A percentile compares a stretch with the other conserved stretches of the same genome.
Conservation (phyloP, 1,284 basidiomycete species). For the Xerocomus minutiporus region DNA sequence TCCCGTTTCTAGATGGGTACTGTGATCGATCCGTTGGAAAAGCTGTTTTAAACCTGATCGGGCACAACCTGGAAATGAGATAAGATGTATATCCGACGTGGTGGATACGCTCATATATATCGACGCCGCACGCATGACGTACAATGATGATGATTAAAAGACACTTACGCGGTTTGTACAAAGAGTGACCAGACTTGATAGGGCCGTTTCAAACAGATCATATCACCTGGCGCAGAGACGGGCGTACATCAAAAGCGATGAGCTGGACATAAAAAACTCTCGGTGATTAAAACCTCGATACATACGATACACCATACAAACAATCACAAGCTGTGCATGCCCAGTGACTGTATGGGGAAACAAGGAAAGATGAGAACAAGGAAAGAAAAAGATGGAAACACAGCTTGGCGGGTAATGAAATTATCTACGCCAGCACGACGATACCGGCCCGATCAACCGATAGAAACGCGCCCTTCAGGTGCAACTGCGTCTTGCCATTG, state of each 20-base stretch:
- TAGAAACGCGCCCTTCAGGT: not conserved
- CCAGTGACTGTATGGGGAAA: not conserved
- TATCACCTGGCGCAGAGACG: not conserved
- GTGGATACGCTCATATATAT: not conserved
- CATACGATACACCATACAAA: not conserved
- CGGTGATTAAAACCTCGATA: constrained; percentile 19
- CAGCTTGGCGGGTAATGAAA: not conserved
- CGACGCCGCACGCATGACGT: not conserved
- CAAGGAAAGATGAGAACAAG: not conserved
- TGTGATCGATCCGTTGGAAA: constrained; percentile 71
- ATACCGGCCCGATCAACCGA: constrained; percentile 2
- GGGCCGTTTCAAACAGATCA: not conserved
- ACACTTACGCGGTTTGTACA: not conserved
- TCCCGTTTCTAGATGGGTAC: constrained; percentile 55
- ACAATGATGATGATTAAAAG: not conserved
- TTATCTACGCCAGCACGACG: not conserved
- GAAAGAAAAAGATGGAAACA: constrained; percentile 1
- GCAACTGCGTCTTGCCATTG: not conserved
- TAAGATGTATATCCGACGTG: not conserved
- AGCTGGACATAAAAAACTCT: constrained; percentile 1
- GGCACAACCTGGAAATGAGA: not conserved
- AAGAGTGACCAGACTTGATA: not conserved
- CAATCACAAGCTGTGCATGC: not conserved
- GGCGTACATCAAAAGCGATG: not conserved
- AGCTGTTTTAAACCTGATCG: constrained; percentile 39